Conservation (phyloP, 768 basidiomycete genomes). For the Dentipellis fragilis region DNA sequence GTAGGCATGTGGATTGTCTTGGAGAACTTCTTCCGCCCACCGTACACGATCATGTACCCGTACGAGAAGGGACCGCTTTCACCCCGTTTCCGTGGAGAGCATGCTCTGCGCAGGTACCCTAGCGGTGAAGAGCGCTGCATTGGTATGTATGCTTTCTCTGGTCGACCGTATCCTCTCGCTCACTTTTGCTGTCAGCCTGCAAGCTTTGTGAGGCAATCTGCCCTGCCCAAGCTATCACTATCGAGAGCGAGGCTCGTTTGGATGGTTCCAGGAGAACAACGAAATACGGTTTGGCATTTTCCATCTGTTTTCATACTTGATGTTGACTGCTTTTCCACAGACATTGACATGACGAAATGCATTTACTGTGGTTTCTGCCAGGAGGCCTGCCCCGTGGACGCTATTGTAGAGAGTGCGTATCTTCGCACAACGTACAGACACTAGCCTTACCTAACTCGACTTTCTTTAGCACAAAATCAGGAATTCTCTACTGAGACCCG, state of each 20-base stretch:
- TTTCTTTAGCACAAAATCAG: slow-evolving; percentile 77
- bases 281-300: slow-evolving; percentile 67
- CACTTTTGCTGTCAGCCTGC: slow-evolving; percentile 52
- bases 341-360: slow-evolving; percentile 99
- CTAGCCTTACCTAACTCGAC: neutral
- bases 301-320: neutral
- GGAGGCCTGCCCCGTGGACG: slow-evolving; percentile 98
- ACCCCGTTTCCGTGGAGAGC: slow-evolving; percentile 97
- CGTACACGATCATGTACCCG: slow-evolving; percentile 97
- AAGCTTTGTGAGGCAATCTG: slow-evolving; percentile 99
- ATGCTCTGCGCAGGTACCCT: slow-evolving; percentile 92
- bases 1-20: slow-evolving; percentile 96
- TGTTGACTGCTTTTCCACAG: slow-evolving; percentile 28
- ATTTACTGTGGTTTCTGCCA: slow-evolving; percentile 99
- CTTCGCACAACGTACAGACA: neutral
- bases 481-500: slow-evolving; percentile 97
- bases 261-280: slow-evolving; percentile 97
- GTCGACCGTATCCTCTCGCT: neutral
- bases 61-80: slow-evolving; percentile 98
- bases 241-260: slow-evolving; percentile 91
- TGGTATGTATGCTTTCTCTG: slow-evolving; percentile 41
- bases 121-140: slow-evolving; percentile 99
- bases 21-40: slow-evolving; percentile 86
- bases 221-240: slow-evolving; percentile 98
- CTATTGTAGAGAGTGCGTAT: slow-evolving; percentile 92